Evolutionary conservation across 2,329 filamentous ascomycete species (phyloP).

Genomic region (Aureobasidium uvarum): DNA sequence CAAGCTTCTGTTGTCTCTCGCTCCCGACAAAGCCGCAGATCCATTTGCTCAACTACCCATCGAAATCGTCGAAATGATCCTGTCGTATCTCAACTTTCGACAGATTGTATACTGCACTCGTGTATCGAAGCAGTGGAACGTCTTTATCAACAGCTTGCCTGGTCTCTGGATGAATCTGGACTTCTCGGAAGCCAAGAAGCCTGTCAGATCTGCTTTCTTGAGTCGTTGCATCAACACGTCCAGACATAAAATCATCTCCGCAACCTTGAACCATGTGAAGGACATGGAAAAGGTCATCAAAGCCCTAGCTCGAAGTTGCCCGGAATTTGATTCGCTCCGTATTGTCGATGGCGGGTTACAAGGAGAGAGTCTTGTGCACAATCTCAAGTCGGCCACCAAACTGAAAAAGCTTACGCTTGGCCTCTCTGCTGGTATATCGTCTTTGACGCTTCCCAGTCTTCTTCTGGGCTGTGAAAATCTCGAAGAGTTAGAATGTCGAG

Average conservation of each 20-base stretch:
- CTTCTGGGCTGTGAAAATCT: conserved; percentile 18
- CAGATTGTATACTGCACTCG: conserved; percentile 53
- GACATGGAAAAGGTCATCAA: conserved; percentile 42
- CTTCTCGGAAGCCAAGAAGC: conserved; percentile 47
- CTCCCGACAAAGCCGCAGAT: conserved; percentile 48
- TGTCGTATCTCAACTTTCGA: conserved; percentile 54
- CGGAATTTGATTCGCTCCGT: conserved; percentile 37
- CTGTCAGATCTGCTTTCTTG: conserved; percentile 45
- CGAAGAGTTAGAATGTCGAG: conserved; percentile 7
- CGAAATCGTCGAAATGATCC: conserved; percentile 54
- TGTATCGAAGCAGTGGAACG: conserved; percentile 57
- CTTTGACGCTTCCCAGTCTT: not conserved
- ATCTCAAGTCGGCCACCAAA: conserved; percentile 26
- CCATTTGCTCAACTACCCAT: conserved; percentile 55
- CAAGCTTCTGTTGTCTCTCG: conserved; percentile 46
- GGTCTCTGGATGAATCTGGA: conserved; percentile 56
- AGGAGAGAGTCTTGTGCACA: conserved; percentile 15
- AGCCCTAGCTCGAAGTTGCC: conserved; percentile 43
- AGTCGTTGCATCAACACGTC: conserved; percentile 45
- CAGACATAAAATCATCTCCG: conserved; percentile 39
- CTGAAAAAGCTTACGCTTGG: conserved; percentile 24
- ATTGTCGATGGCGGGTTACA: conserved; percentile 32
- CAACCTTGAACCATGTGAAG: conserved; percentile 40
- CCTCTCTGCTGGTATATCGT: not conserved
- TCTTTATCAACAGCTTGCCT: conserved; percentile 49